Base-by-base conservation (phyloP, 371 early-diverging fungal species). In the Coemansia sp. region DNA sequence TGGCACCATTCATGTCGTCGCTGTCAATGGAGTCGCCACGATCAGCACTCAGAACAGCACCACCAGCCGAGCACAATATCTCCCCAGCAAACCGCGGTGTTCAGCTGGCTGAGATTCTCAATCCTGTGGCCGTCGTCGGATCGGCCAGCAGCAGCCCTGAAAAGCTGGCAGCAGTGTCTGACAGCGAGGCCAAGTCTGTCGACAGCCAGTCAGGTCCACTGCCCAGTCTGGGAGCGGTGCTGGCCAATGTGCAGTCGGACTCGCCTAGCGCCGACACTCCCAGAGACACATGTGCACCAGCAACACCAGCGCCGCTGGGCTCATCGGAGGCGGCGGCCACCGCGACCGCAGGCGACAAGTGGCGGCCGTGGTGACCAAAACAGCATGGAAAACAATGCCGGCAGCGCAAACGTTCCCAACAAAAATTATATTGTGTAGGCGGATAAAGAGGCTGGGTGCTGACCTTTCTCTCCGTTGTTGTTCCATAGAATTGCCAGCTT, bases 361-460 rank as follows among this genome's bases (percentile, higher is more conserved):
- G 75, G 75, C 66, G 75, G 56, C 75, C 75, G 13, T 74, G 75
- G 75, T 74, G 39, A 57, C 54, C 14, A 53, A 22, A 48, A 29
- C 42, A 5, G 42, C 29, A 16, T 40, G 5, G 21, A 26, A 45
- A 50, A 53, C 29, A 53, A 27, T 24, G 10, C 54, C 6, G 18
- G 26, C 29, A 27, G 22, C 54, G 22, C 29, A 14, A 53, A 42
- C 5, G 26, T 26, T 53, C 54, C 54, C 54, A 53, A 53, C 26
- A 48, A 26, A 53, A 53, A 11, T 5, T 27, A 27, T n/a, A 53
- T 53, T 53, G 13, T 53, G 26, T 26, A 22, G 22, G 26, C 22
- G 26, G 4, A 14, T n/a, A 18, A 18, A 48, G 29, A 53, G 29
- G 29, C 26, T 53, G 26, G 29, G 29, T 14, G 27, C 14, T 24